A percentile compares a stretch with the other conserved stretches of the same genome.
Evolutionary conservation across 108 stramenopile species (phyloP).

Genomic region (Craspedostauros australis): DNA sequence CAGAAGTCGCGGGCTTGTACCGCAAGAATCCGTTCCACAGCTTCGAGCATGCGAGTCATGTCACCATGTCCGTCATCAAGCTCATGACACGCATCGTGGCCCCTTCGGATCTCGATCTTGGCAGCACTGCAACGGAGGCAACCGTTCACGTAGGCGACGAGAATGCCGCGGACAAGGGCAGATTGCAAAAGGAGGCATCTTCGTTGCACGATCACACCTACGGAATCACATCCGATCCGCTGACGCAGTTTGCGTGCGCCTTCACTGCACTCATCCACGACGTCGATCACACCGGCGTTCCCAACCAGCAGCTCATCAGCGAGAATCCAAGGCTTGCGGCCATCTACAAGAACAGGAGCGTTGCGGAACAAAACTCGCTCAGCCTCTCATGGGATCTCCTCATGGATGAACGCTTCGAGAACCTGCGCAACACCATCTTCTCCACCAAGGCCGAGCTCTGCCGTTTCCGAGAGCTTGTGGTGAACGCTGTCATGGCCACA

Average conservation of each 20-base stretch:
- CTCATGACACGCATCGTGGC: slow-evolving; percentile 22
- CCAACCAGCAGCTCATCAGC: slow-evolving; percentile 27
- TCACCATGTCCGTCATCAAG: slow-evolving; percentile 33
- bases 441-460: too few relatives aligned
- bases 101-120: too few relatives aligned
- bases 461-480: too few relatives aligned
- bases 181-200: too few relatives aligned
- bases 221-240: slow-evolving; percentile 56
- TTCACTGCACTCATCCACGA: slow-evolving; percentile 63
- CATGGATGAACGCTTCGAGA: slow-evolving; percentile 21
- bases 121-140: too few relatives aligned
- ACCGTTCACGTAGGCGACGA: slow-evolving; percentile 3
- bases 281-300: slow-evolving; percentile 45
- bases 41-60: slow-evolving; percentile 58
- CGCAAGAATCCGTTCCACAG: slow-evolving; percentile 48
- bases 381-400: slow-evolving; percentile 29
- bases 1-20: slow-evolving; percentile 26
- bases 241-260: slow-evolving; percentile 40
- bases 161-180: slow-evolving; percentile 7
- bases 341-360: slow-evolving; percentile 21
- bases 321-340: slow-evolving; percentile 26
- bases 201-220: slow-evolving; percentile 42
- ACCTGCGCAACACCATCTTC: slow-evolving; percentile 21
- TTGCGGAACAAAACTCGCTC: slow-evolving; percentile 27
- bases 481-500: too few relatives aligned